Percentiles rank a stretch among this genome's conserved stretches.
phyloP scores from a whole-genome alignment of 2,329 filamentous ascomycete genomes.

The Fusarium veterinarium region DNA sequence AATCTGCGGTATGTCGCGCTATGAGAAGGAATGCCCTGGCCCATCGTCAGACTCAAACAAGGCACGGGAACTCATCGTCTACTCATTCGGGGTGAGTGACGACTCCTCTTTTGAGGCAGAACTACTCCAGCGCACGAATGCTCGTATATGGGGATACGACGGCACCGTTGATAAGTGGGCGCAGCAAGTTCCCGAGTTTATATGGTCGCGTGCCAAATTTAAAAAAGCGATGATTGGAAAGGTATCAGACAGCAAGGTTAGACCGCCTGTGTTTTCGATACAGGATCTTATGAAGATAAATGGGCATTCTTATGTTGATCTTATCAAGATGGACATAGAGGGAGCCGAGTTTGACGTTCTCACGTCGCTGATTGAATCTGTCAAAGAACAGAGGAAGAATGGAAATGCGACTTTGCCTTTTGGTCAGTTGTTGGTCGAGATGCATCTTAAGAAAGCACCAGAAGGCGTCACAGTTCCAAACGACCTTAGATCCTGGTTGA shows the following conservation, averaged over 20 bases:
- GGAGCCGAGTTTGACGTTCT: neutral
- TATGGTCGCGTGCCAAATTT: neutral
- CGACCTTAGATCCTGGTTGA: neutral
- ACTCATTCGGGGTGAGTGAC: neutral
- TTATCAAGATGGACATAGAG: conserved; percentile 3
- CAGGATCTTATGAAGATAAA: neutral
- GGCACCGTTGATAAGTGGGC: neutral
- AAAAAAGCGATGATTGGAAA: neutral
- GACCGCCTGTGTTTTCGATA: neutral
- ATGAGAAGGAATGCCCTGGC: neutral
- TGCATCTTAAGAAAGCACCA: neutral
- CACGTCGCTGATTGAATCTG: neutral
- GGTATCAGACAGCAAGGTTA: neutral
- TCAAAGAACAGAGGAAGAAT: neutral
- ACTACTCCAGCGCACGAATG: neutral
- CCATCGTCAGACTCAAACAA: neutral
- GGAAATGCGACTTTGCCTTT: neutral
- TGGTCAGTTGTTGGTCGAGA: neutral
- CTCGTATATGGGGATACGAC: conserved; percentile 6
- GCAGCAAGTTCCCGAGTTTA: neutral
- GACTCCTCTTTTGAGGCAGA: conserved; percentile 1
- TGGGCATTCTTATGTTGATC: neutral
- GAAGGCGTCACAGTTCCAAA: neutral
- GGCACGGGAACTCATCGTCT: neutral
- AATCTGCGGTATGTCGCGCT: conserved; percentile 1